Conservation (phyloP, 1,284 basidiomycete species). For the Austropuccinia psidii region DNA sequence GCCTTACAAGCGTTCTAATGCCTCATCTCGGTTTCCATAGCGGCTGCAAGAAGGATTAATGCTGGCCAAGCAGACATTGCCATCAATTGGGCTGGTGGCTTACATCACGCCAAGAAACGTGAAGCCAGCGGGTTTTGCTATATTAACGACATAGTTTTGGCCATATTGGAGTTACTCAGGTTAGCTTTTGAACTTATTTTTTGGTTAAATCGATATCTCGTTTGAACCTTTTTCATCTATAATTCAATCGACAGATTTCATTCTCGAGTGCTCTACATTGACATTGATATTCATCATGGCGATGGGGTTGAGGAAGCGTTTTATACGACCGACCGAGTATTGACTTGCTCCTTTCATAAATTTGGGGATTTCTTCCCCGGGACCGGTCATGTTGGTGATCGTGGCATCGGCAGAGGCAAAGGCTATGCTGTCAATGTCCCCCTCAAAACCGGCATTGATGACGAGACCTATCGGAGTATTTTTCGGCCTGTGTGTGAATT, state of each 20-base stretch:
- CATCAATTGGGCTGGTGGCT: constrained; percentile 95
- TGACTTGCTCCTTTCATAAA: constrained; percentile 87
- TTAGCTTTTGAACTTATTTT: constrained; percentile 49
- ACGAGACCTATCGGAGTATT: constrained; percentile 64
- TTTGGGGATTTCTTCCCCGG: constrained; percentile 97
- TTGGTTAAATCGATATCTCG: neutral
- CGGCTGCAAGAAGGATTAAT: constrained; percentile 72
- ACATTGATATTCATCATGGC: constrained; percentile 96
- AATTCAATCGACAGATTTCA: constrained; percentile 49
- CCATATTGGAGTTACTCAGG: constrained; percentile 76
- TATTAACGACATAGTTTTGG: constrained; percentile 81
- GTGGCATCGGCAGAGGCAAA: constrained; percentile 74
- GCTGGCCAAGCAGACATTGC: constrained; percentile 79
- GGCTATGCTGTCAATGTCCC: constrained; percentile 91
- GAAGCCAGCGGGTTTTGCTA: constrained; percentile 97
- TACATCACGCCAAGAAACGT: constrained; percentile 96
- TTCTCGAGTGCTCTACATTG: constrained; percentile 88
- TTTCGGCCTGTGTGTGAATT: constrained; percentile 76
- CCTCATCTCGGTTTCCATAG: no score
- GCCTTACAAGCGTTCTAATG: neutral
- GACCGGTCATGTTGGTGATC: constrained; percentile 59
- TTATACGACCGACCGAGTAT: constrained; percentile 92
- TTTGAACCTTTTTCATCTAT: neutral
- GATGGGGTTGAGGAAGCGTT: constrained; percentile 99
- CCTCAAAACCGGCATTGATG: constrained; percentile 84